phyloP scores from a whole-genome alignment of 1,284 basidiomycete genomes.

The Irpex rosettiformis region DNA sequence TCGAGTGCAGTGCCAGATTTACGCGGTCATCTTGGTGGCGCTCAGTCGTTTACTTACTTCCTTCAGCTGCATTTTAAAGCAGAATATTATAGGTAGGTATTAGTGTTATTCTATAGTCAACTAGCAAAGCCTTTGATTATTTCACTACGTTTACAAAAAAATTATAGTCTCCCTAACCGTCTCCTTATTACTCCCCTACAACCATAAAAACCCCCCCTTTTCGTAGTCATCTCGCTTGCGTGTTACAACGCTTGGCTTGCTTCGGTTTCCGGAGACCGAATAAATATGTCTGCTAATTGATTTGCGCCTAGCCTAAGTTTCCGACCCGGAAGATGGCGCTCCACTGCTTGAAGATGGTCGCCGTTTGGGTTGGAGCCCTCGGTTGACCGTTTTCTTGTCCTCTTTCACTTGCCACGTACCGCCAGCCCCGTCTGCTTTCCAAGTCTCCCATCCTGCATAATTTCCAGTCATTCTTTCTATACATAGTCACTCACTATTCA shows the following conservation, averaged over 20 bases:
- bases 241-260: not conserved
- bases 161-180: too few relatives aligned
- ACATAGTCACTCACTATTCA: not conserved
- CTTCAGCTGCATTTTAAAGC: too few relatives aligned
- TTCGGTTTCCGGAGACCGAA: not conserved
- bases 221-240: not conserved
- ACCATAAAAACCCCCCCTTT: not conserved
- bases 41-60: too few relatives aligned
- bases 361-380: not conserved
- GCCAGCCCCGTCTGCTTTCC: not conserved
- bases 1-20: too few relatives aligned
- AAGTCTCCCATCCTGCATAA: not conserved
- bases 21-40: too few relatives aligned
- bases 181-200: not conserved
- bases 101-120: too few relatives aligned
- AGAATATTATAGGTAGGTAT: too few relatives aligned
- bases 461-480: not conserved
- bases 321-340: not conserved
- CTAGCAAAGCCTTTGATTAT: too few relatives aligned
- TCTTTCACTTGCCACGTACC: not conserved
- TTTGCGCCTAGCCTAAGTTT: not conserved
- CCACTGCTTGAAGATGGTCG: not conserved
- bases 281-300: not conserved
- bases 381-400: not conserved
- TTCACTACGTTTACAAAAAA: not conserved